Percentiles rank a stretch among this genome's conserved stretches.
phyloP scores from a whole-genome alignment of 495 filamentous ascomycete genomes.

The Penicillium silybi region DNA sequence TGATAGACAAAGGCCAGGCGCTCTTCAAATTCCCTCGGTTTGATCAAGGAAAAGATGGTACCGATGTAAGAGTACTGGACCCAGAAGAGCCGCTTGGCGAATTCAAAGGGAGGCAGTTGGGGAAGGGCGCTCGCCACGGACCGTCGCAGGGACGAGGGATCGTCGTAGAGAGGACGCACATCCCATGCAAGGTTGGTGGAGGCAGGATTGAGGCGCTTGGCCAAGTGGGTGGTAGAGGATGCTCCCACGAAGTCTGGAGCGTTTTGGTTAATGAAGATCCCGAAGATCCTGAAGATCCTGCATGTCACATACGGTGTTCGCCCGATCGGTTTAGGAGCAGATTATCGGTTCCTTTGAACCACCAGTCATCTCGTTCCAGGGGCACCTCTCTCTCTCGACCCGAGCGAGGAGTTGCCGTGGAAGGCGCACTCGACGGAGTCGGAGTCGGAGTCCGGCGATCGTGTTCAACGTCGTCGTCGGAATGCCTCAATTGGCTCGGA shows the following conservation, averaged over 20 bases:
- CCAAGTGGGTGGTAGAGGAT: slow-evolving; percentile 33
- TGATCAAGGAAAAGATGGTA: slow-evolving; percentile 49
- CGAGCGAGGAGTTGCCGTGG: slow-evolving; percentile 10
- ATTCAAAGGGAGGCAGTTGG: slow-evolving; percentile 40
- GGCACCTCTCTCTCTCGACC: slow-evolving; percentile 14
- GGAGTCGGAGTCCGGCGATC: slow-evolving; percentile 7
- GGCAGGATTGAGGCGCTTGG: slow-evolving; percentile 32
- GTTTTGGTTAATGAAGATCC: not conserved
- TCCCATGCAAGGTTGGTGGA: slow-evolving; percentile 38
- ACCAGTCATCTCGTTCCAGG: slow-evolving; percentile 37
- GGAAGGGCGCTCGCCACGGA: slow-evolving; percentile 24
- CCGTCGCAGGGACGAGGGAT: slow-evolving; percentile 31
- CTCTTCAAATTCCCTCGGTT: slow-evolving; percentile 40
- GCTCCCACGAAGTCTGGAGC: slow-evolving; percentile 31
- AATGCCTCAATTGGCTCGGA: not conserved
- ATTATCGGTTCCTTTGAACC: slow-evolving; percentile 37
- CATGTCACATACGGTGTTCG: slow-evolving; percentile 29
- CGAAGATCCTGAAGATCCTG: not conserved
- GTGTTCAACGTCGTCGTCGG: not conserved
- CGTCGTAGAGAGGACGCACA: slow-evolving; percentile 37
- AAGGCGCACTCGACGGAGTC: slow-evolving; percentile 7
- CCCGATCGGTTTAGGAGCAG: slow-evolving; percentile 33
- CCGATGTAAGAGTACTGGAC: slow-evolving; percentile 49
- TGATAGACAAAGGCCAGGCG: slow-evolving; percentile 38
- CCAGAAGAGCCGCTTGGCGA: slow-evolving; percentile 44